These are phyloP conservation scores for Chalciporus sp. DNA, from an alignment of 1,284 basidiomycete genomes.

Conservation along the genomic window DNA sequence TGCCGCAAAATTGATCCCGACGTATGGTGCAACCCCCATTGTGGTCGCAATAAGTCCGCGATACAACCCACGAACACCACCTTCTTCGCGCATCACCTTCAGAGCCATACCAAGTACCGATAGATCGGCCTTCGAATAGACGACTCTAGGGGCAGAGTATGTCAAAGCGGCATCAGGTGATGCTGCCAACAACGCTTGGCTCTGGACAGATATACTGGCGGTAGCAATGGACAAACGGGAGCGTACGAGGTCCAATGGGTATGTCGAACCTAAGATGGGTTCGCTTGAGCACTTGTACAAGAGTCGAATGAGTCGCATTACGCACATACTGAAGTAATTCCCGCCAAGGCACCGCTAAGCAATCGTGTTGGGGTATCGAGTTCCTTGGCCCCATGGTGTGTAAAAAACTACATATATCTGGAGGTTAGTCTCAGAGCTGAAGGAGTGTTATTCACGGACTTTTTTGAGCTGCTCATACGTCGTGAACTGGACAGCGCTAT, in stretches of 20 bases:
- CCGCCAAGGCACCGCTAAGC: constrained; percentile 84
- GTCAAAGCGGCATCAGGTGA: constrained; percentile 34
- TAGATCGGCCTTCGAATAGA: constrained; percentile 57
- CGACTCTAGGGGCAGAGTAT: constrained; percentile 38
- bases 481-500: constrained; percentile 84
- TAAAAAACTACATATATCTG: constrained; percentile 61
- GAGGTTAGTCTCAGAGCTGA: constrained; percentile 11
- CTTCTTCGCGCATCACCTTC: constrained; percentile 90
- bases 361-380: constrained; percentile 86
- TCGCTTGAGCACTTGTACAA: constrained; percentile 18
- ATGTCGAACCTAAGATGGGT: constrained; percentile 71
- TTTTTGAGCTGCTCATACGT: constrained; percentile 90
- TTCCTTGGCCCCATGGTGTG: constrained; percentile 63
- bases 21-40: constrained; percentile 92
- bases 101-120: constrained; percentile 88
- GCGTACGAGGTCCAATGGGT: constrained; percentile 91
- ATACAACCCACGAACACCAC: constrained; percentile 85
- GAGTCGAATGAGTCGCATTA: background rate
- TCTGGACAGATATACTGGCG: constrained; percentile 58
- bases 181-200: constrained; percentile 24
- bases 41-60: constrained; percentile 88
- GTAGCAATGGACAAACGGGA: constrained; percentile 93
- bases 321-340: constrained; percentile 86
- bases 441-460: constrained; percentile 39
- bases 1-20: constrained; percentile 82